These are phyloP conservation scores for Torulaspora indica DNA, from an alignment of 805 yeast species.

Conservation along the genomic window DNA sequence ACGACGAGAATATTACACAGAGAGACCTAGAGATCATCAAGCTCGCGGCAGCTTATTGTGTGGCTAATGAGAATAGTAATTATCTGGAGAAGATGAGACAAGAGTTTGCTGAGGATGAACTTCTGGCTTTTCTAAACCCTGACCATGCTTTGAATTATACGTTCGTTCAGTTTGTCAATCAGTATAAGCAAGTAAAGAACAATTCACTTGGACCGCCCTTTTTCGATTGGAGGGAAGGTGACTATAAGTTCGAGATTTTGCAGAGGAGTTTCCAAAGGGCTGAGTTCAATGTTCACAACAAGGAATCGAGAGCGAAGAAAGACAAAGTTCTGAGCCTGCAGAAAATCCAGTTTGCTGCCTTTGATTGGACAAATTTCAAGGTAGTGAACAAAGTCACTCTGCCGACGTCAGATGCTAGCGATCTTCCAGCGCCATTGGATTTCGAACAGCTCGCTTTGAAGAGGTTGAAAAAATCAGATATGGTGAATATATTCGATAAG, in stretches of 20 bases:
- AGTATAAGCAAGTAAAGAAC: conserved; percentile 45
- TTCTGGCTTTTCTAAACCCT: conserved; percentile 62
- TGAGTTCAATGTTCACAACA: conserved; percentile 41
- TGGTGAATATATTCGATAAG: conserved; percentile 3
- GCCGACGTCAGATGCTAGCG: conserved; percentile 55
- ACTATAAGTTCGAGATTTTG: conserved; percentile 39
- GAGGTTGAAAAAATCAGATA: conserved; percentile 5
- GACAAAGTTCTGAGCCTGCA: conserved; percentile 34
- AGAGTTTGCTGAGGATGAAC: conserved; percentile 40
- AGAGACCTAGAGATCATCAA: conserved; percentile 67
- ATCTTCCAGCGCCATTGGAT: conserved; percentile 48
- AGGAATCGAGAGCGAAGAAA: conserved; percentile 37
- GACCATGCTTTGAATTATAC: conserved; percentile 56
- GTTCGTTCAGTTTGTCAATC: conserved; percentile 48
- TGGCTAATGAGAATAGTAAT: conserved; percentile 51
- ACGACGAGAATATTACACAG: conserved; percentile 42
- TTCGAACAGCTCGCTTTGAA: conserved; percentile 31
- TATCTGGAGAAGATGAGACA: conserved; percentile 39
- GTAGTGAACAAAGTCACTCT: conserved; percentile 67
- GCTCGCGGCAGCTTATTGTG: conserved; percentile 64
- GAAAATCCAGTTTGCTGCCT: conserved; percentile 59
- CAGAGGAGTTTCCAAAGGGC: conserved; percentile 53
- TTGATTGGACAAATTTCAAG: conserved; percentile 84
- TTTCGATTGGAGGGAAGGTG: conserved; percentile 26
- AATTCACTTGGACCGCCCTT: conserved; percentile 16